A percentile compares a stretch with the other conserved stretches of the same genome.
Conservation (phyloP, 2,329 filamentous ascomycete genomes). For the Alternaria sp. region DNA sequence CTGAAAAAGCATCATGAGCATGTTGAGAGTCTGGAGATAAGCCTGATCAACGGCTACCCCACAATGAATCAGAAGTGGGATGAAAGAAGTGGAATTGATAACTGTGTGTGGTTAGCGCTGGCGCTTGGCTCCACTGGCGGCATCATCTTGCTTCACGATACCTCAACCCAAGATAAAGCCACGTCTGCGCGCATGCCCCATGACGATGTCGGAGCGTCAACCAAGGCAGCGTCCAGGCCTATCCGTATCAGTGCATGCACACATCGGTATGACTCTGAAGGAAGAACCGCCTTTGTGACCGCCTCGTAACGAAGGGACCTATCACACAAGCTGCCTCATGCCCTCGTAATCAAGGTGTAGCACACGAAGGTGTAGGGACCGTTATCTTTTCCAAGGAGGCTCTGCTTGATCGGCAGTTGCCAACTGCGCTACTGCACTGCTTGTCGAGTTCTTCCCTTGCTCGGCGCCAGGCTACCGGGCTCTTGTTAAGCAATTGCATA, state of each 20-base stretch:
- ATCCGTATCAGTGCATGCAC: conserved; percentile 2
- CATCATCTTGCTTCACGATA: conserved; percentile 35
- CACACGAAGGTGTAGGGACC: background rate
- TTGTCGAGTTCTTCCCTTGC: conserved; percentile 1
- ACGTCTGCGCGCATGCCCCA: conserved; percentile 23
- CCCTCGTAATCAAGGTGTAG: background rate
- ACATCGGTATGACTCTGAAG: background rate
- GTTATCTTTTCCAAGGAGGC: conserved; percentile 9
- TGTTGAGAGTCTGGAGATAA: conserved; percentile 21
- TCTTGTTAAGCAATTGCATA: background rate
- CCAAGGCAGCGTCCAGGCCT: background rate
- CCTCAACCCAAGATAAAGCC: conserved; percentile 32
- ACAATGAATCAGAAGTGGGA: conserved; percentile 25
- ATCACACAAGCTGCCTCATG: background rate
- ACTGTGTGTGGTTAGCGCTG: conserved; percentile 19
- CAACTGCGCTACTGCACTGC: conserved; percentile 11
- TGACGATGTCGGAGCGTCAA: conserved; percentile 25
- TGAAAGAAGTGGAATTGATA: conserved; percentile 22
- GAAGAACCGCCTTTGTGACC: background rate
- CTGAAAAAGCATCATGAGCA: conserved; percentile 13
- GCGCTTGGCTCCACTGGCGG: conserved; percentile 17
- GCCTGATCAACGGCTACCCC: conserved; percentile 27
- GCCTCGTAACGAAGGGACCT: background rate
- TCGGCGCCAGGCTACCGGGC: background rate
- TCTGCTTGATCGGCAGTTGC: conserved; percentile 11